Base-by-base conservation (phyloP, 164 flowering plant species). In the Chimonanthus praecox region DNA sequence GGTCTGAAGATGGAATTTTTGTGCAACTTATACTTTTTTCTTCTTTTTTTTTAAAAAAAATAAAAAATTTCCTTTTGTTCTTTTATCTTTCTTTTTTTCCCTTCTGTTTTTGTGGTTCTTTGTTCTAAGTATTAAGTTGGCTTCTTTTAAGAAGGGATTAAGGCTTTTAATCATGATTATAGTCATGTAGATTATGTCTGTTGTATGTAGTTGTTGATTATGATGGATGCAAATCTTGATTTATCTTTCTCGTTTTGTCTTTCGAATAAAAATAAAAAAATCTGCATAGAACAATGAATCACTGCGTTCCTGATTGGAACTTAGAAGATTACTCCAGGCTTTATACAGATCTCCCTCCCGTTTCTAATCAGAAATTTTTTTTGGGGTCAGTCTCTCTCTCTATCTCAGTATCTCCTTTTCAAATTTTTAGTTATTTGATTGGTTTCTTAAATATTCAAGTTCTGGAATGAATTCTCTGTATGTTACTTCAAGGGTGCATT, bases 241-340 rank as follows among this genome's bases (percentile, higher is more conserved):
- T n/a, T n/a, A n/a, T n/a, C n/a, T n/a, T n/a, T n/a, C n/a, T n/a
- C n/a, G n/a, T n/a, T n/a, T n/a, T n/a, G n/a, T n/a, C n/a, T n/a
- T n/a, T n/a, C n/a, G n/a, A n/a, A n/a, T n/a, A n/a, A n/a, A n/a
- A n/a, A n/a, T n/a, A n/a, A n/a, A n/a, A n/a, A n/a, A n/a, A n/a
- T n/a, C n/a, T n/a, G n/a, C n/a, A n/a, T n/a, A n/a, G 10, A 75
- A 72, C 77, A 62, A 87, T 89, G 92, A 85, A 86, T 76, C 76
- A 75, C 67, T 79, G 76, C 63, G 51, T 85, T 71, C 82, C 86
- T 60, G 84, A 83, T 71, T 85, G 90, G 89, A 84, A 79, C 67
- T 76, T 82, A 73, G 88, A 83, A 71, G 78, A 73, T 66, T 83
- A 45, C 33, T 33, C 73, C 47, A 70, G 63, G 18, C 44, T 21